phyloP scores from a whole-genome alignment of 1,139 yeast species.

The Yamadazyma oceani region DNA sequence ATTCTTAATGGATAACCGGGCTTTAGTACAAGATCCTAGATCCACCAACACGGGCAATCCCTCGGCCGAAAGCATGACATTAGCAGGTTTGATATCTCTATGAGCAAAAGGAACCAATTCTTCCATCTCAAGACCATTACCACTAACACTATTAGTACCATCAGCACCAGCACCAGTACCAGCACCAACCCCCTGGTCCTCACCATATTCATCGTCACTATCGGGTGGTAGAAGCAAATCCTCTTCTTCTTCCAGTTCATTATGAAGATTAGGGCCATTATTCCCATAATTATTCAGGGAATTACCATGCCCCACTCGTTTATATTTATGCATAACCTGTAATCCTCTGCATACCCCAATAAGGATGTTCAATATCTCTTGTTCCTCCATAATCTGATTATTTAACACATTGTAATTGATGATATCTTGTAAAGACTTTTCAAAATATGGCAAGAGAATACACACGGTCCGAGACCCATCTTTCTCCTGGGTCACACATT shows the following conservation, averaged over 20 bases:
- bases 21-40: conserved; percentile 75
- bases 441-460: conserved; percentile 76
- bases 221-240: conserved; percentile 31
- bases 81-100: conserved; percentile 85
- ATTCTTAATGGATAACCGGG: conserved; percentile 52
- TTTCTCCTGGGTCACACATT: conserved; percentile 64
- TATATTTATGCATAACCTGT: conserved; percentile 71
- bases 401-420: conserved; percentile 65
- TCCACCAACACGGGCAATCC: conserved; percentile 82
- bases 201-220: conserved; percentile 30
- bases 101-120: conserved; percentile 77
- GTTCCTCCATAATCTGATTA: conserved; percentile 53
- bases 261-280: not conserved
- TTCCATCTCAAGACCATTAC: conserved; percentile 48
- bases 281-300: no score
- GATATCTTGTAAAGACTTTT: conserved; percentile 70
- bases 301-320: conserved; percentile 20
- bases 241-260: conserved; percentile 29
- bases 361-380: conserved; percentile 60
- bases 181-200: conserved; percentile 1
- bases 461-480: conserved; percentile 82
- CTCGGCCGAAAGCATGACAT: conserved; percentile 73
- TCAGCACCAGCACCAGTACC: not conserved
- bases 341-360: conserved; percentile 75
- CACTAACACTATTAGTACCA: not conserved